Evolutionary conservation across 345 rosid species (phyloP).

Genomic region (Citrus mangshanensis): DNA sequence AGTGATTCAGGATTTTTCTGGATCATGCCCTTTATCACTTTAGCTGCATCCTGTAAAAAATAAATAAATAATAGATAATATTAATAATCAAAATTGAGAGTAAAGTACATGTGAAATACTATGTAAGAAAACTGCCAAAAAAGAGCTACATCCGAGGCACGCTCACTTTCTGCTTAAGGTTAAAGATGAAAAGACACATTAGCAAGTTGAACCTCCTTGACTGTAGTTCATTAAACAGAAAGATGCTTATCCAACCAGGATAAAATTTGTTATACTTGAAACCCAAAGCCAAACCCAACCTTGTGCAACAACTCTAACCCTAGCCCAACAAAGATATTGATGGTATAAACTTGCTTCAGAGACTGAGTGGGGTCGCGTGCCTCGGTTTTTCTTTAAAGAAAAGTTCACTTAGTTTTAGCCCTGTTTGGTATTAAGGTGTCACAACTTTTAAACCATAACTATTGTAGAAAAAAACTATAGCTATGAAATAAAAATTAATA

Average conservation of each 20-base stretch:
- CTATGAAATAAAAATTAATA: no score
- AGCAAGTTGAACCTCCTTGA: background rate
- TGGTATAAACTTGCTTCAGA: background rate
- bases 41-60: conserved; percentile 64
- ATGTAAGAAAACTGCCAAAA: background rate
- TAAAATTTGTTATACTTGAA: background rate
- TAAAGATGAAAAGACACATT: background rate
- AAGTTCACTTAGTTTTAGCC: background rate
- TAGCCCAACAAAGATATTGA: background rate
- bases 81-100: background rate
- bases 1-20: conserved; percentile 71
- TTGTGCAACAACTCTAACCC: background rate
- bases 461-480: no score
- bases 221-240: background rate
- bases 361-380: no score
- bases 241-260: background rate
- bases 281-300: background rate
- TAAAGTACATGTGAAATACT: background rate
- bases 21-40: conserved; percentile 68
- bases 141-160: background rate
- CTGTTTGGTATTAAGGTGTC: no score
- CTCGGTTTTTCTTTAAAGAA: background rate
- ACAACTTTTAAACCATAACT: no score
- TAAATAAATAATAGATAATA: background rate
- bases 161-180: background rate